phyloP scores from a whole-genome alignment of 805 yeast genomes.

The Metschnikowia lochheadii region DNA sequence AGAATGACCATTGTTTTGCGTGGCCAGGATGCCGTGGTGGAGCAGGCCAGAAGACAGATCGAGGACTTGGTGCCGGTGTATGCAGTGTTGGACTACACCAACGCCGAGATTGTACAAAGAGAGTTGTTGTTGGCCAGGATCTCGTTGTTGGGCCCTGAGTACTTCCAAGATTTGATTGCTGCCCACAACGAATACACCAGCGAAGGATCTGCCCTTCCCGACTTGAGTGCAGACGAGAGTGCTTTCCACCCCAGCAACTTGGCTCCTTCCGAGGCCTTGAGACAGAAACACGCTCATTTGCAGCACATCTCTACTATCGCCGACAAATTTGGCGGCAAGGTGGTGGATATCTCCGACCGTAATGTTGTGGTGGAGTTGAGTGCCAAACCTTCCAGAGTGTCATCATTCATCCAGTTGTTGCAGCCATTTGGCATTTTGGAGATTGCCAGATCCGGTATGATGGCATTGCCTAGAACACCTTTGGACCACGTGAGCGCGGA shows the following conservation, averaged over 20 bases:
- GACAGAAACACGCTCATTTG: slow-evolving; percentile 89
- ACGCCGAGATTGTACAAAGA: slow-evolving; percentile 84
- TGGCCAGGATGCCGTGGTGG: slow-evolving; percentile 94
- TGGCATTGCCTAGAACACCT: slow-evolving; percentile 97
- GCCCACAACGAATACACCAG: slow-evolving; percentile 60
- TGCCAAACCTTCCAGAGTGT: slow-evolving; percentile 88
- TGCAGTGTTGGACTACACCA: slow-evolving; percentile 92
- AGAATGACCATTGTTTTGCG: slow-evolving; percentile 94
- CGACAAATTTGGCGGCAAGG: slow-evolving; percentile 85
- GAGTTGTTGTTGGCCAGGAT: slow-evolving; percentile 90
- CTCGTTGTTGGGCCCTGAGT: slow-evolving; percentile 95
- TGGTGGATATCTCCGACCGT: slow-evolving; percentile 88
- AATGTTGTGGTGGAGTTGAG: slow-evolving; percentile 91
- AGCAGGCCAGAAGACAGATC: slow-evolving; percentile 96
- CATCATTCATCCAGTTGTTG: slow-evolving; percentile 80
- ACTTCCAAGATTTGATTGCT: slow-evolving; percentile 88
- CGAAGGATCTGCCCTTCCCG: slow-evolving; percentile 39
- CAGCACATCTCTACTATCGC: slow-evolving; percentile 78
- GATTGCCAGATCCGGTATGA: slow-evolving; percentile 96
- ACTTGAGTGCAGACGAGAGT: slow-evolving; percentile 41
- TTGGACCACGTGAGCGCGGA: slow-evolving; percentile 50
- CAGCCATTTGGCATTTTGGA: slow-evolving; percentile 97
- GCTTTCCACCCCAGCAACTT: slow-evolving; percentile 84
- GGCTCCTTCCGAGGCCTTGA: slow-evolving; percentile 85
- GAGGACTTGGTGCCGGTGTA: slow-evolving; percentile 98